These are phyloP conservation scores for Protomyces macrosporus DNA, from an alignment of 1,139 yeast genomes.

Conservation along the genomic window DNA sequence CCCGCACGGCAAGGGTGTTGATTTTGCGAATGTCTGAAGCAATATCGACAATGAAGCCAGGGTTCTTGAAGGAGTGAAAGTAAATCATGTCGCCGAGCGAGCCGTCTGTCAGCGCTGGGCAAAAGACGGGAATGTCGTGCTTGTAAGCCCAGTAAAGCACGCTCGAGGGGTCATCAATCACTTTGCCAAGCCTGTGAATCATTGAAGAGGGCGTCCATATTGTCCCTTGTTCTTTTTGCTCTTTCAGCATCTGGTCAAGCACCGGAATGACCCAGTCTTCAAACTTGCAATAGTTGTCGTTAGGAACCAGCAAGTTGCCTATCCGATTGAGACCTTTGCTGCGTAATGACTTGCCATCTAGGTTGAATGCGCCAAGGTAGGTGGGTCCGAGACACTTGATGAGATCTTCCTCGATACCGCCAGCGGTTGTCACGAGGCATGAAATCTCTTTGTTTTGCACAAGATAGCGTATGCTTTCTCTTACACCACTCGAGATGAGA, in stretches of 20 bases:
- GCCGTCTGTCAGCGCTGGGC: constrained; percentile 97
- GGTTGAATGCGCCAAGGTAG: constrained; percentile 79
- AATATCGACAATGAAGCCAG: constrained; percentile 83
- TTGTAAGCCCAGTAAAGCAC: constrained; percentile 97
- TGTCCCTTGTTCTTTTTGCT: constrained; percentile 68
- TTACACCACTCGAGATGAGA: constrained; percentile 84
- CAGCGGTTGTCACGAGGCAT: constrained; percentile 92
- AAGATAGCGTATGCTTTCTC: constrained; percentile 81
- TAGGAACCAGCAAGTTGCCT: constrained; percentile 93
- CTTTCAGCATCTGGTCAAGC: constrained; percentile 77
- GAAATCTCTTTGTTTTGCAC: constrained; percentile 92
- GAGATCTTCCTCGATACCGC: constrained; percentile 95
- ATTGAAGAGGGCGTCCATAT: constrained; percentile 91
- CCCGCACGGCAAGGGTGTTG: constrained; percentile 91
- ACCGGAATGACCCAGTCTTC: constrained; percentile 99
- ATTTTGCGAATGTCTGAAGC: constrained; percentile 88
- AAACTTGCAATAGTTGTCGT: constrained; percentile 92
- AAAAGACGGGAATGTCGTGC: constrained; percentile 89
- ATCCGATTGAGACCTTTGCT: constrained; percentile 96
- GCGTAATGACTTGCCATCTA: constrained; percentile 75
- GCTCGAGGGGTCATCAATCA: constrained; percentile 87
- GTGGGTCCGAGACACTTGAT: constrained; percentile 96
- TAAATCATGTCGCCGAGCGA: constrained; percentile 98
- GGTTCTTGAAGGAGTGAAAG: constrained; percentile 95
- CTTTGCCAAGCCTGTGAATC: constrained; percentile 89